phyloP scores from a whole-genome alignment of 495 filamentous ascomycete species.

The Neurospora sp. region DNA sequence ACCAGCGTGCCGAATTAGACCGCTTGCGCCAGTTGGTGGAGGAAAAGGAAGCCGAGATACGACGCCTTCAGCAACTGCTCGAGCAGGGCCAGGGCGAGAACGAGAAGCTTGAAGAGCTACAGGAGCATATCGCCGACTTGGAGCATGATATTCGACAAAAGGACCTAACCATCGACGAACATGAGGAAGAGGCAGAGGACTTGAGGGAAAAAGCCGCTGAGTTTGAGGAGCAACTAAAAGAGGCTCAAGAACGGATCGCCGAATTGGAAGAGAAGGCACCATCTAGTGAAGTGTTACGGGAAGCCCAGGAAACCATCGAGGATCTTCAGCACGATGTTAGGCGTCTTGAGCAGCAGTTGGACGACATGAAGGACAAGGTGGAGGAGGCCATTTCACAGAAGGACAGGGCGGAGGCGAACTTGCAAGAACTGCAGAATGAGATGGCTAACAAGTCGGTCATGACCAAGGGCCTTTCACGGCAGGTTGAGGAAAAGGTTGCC shows the following conservation, averaged over 20 bases:
- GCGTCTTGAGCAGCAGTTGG: constrained; percentile 36
- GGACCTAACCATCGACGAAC: constrained; percentile 34
- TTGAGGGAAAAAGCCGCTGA: constrained; percentile 40
- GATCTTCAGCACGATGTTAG: constrained; percentile 36
- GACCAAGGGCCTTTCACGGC: constrained; percentile 63
- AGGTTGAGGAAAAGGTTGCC: constrained; percentile 60
- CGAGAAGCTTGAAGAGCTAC: constrained; percentile 39
- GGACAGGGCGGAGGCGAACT: constrained; percentile 42
- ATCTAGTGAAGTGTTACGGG: constrained; percentile 40
- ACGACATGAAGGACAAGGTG: constrained; percentile 49
- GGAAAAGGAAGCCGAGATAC: constrained; percentile 43
- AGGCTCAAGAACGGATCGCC: constrained; percentile 44
- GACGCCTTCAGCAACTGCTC: constrained; percentile 39
- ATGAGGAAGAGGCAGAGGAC: constrained; percentile 33
- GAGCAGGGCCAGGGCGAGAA: constrained; percentile 37
- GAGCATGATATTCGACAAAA: constrained; percentile 47
- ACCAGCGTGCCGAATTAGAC: constrained; percentile 49
- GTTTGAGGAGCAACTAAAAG: constrained; percentile 43
- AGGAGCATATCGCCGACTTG: constrained; percentile 50
- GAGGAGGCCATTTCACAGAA: constrained; percentile 56
- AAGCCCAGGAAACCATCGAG: constrained; percentile 43
- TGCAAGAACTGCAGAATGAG: constrained; percentile 63
- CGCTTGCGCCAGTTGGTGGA: constrained; percentile 40
- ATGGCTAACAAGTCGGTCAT: constrained; percentile 70
- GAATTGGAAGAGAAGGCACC: constrained; percentile 54